Conservation (phyloP, 495 filamentous ascomycete genomes). For the Xylaria venustula region DNA sequence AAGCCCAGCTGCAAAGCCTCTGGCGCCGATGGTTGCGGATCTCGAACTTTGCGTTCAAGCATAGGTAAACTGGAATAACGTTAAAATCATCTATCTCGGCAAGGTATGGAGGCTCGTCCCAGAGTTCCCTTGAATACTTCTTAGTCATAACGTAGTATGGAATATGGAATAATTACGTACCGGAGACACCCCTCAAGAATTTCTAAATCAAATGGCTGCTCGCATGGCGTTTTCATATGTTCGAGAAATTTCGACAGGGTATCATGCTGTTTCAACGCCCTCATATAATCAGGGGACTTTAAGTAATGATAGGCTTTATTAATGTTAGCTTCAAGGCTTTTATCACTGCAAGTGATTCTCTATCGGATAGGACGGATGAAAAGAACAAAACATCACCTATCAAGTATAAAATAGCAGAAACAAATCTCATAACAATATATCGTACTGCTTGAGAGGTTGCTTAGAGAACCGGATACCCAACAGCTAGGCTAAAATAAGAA, state of each 20-base stretch:
- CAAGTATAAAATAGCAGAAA: background rate
- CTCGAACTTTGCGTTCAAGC: too few species aligned
- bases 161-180: background rate
- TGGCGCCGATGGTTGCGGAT: too few species aligned
- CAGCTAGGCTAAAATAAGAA: background rate
- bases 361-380: background rate
- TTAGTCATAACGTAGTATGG: background rate
- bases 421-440: background rate
- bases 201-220: background rate
- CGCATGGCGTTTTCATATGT: background rate
- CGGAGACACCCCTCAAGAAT: background rate
- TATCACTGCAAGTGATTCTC: background rate
- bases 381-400: background rate
- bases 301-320: background rate
- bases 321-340: background rate
- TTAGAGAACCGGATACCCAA: background rate
- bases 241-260: background rate
- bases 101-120: background rate
- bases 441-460: background rate
- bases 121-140: background rate
- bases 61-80: too few species aligned
- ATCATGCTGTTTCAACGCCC: background rate
- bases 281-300: background rate
- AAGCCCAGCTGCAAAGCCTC: too few species aligned
- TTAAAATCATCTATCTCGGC: too few species aligned